Conservation (phyloP, 139 green algal genomes). For the Micractinium conductrix region DNA sequence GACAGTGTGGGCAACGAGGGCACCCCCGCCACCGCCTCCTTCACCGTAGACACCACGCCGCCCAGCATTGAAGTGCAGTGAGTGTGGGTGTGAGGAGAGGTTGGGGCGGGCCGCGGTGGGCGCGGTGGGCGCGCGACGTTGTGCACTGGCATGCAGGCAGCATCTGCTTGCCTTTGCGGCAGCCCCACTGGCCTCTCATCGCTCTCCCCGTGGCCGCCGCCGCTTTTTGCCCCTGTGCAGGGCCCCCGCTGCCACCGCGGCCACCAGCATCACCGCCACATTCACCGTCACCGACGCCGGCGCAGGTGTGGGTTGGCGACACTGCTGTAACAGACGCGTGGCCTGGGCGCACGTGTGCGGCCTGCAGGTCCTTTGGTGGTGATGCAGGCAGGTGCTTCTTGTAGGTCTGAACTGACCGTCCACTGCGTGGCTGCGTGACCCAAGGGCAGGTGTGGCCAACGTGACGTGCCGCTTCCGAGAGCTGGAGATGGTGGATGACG, state of each 20-base stretch:
- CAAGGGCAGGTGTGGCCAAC: slow-evolving; percentile 38
- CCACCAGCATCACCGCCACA: slow-evolving; percentile 35
- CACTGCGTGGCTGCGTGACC: background rate
- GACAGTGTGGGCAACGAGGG: slow-evolving; percentile 47
- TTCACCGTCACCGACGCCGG: slow-evolving; percentile 38
- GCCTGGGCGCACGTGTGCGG: too few species aligned
- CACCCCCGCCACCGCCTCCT: background rate
- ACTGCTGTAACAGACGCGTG: background rate
- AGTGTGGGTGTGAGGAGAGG: too few species aligned
- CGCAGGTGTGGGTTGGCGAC: background rate
- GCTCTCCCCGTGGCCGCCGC: background rate
- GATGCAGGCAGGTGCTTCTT: background rate
- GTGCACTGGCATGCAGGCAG: background rate
- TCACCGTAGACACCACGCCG: slow-evolving; percentile 34
- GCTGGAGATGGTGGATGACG: background rate
- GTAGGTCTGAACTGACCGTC: background rate
- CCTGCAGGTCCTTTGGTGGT: background rate
- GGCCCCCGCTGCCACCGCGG: slow-evolving; percentile 10
- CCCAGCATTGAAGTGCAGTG: slow-evolving; percentile 28
- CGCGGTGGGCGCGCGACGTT: background rate
- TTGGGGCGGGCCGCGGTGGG: too few species aligned
- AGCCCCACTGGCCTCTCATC: background rate
- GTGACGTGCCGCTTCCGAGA: slow-evolving; percentile 40
- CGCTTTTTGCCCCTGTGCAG: background rate
- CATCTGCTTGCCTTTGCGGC: background rate